Percentiles rank a stretch among this genome's conserved stretches.
Evolutionary conservation across 768 basidiomycete species (phyloP).

Genomic region (Panus rudis): DNA sequence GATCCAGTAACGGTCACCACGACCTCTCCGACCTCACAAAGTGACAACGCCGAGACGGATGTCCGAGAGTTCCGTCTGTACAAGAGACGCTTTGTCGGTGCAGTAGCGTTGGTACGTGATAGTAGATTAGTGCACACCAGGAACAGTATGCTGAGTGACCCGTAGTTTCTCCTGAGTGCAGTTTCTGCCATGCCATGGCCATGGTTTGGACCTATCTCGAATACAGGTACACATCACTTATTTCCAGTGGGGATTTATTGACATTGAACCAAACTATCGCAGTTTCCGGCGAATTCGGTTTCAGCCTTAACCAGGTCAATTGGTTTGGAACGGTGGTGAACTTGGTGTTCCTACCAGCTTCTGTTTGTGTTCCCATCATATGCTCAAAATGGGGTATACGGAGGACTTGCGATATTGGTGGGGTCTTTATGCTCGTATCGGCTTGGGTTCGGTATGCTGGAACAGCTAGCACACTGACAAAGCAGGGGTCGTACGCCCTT

Average conservation of each 20-base stretch:
- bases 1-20: too few species aligned
- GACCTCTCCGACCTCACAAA: too few species aligned
- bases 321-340: slow-evolving; percentile 73
- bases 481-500: slow-evolving; percentile 51
- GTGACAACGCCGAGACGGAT: too few species aligned
- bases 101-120: slow-evolving; percentile 34
- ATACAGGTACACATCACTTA: slow-evolving; percentile 39
- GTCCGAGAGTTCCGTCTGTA: slow-evolving; percentile 54
- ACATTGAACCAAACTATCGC: neutral
- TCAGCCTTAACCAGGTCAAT: slow-evolving; percentile 65
- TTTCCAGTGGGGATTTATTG: neutral
- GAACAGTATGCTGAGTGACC: too few species aligned
- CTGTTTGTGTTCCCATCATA: slow-evolving; percentile 51
- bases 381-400: slow-evolving; percentile 55
- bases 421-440: slow-evolving; percentile 45
- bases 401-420: slow-evolving; percentile 54
- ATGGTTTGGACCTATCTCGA: slow-evolving; percentile 84
- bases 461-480: slow-evolving; percentile 47
- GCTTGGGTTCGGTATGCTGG: slow-evolving; percentile 77
- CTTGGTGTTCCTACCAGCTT: slow-evolving; percentile 54
- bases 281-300: slow-evolving; percentile 61
- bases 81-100: slow-evolving; percentile 51
- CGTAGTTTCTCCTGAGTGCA: slow-evolving; percentile 56
- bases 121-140: neutral
- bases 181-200: slow-evolving; percentile 62